Conservation (phyloP, 306 rosid genomes). For the Rosa persica region DNA sequence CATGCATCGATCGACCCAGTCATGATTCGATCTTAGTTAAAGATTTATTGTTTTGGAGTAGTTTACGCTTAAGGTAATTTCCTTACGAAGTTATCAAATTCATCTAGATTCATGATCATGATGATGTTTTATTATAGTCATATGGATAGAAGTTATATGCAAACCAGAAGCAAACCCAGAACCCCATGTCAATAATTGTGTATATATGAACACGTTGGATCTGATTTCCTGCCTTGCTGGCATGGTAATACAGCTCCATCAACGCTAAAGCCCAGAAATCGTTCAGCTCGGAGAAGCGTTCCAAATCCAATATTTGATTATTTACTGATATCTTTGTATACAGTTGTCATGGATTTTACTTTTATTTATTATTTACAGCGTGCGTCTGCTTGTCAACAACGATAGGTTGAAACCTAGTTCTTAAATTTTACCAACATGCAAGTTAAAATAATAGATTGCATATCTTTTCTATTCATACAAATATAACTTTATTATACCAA, state of each 20-base stretch:
- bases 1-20: not conserved
- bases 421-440: not conserved
- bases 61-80: not conserved
- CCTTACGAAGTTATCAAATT: not conserved
- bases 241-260: conserved; percentile 2
- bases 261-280: conserved; percentile 17
- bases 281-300: conserved; percentile 14
- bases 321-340: not conserved
- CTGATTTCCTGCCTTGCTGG: conserved; percentile 15
- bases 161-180: conserved; percentile 12
- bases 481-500: not conserved
- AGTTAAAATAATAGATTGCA: not conserved
- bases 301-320: not conserved
- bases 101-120: not conserved
- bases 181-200: not conserved
- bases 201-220: conserved; percentile 16
- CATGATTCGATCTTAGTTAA: not conserved
- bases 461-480: not conserved
- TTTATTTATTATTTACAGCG: conserved; percentile 7
- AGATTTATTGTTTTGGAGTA: not conserved
- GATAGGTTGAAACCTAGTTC: conserved; percentile 15
- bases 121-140: not conserved
- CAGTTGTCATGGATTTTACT: conserved; percentile 13
- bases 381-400: not conserved
- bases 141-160: not conserved